phyloP scores from a whole-genome alignment of 140 eudicot genomes.

The Oenanthe javanica region DNA sequence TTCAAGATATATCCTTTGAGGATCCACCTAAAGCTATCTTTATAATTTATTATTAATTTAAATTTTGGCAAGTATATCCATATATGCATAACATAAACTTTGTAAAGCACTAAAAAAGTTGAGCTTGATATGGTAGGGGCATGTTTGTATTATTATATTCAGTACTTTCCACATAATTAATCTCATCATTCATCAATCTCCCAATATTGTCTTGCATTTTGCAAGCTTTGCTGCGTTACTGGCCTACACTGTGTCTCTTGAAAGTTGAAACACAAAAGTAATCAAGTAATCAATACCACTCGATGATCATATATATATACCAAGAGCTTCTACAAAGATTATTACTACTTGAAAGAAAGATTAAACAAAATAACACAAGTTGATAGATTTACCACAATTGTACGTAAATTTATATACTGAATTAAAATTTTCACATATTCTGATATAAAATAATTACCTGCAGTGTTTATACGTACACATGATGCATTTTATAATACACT shows the following conservation, averaged over 20 bases:
- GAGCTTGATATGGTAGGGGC: conserved; percentile 7
- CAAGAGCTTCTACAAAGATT: background rate
- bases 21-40: background rate
- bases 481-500: too few relatives aligned
- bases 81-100: background rate
- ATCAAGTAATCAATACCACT: background rate
- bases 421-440: too few relatives aligned
- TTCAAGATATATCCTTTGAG: background rate
- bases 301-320: background rate
- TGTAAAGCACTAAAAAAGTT: conserved; percentile 5
- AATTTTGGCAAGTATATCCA: background rate
- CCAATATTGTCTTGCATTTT: background rate
- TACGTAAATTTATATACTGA: too few relatives aligned
- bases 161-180: background rate
- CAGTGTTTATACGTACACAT: too few relatives aligned
- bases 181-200: background rate
- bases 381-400: background rate
- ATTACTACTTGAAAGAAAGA: background rate
- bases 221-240: conserved; percentile 3
- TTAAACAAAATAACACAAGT: background rate
- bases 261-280: background rate
- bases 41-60: background rate
- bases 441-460: too few relatives aligned
- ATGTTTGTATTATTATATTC: background rate
- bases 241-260: background rate